Percentiles rank a stretch among this genome's conserved stretches.
These are phyloP conservation scores for Yamadazyma sp. DNA, from an alignment of 805 yeast genomes.

Conservation along the genomic window DNA sequence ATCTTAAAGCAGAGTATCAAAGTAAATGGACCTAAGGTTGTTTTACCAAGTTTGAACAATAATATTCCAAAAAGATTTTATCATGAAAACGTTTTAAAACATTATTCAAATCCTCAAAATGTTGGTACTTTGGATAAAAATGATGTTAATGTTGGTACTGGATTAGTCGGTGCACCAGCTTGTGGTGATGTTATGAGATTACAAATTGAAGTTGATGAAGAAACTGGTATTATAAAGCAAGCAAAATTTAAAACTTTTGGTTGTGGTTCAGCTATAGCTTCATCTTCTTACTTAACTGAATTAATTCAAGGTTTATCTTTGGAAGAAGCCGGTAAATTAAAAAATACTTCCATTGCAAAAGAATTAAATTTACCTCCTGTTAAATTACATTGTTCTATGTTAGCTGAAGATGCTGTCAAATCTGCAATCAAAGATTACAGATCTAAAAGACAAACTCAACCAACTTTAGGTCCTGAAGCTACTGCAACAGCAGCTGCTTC, in stretches of 20 bases:
- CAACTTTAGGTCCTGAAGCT: constrained; percentile 50
- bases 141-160: constrained; percentile 82
- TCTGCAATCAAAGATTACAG: constrained; percentile 94
- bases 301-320: constrained; percentile 91
- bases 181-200: constrained; percentile 99
- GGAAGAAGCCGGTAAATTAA: constrained; percentile 89
- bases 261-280: constrained; percentile 98
- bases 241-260: constrained; percentile 98
- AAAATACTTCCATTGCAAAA: constrained; percentile 91
- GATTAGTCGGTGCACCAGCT: constrained; percentile 98
- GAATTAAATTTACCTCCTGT: constrained; percentile 96
- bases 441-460: constrained; percentile 61
- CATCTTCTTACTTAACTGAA: constrained; percentile 92
- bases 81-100: constrained; percentile 93
- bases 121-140: constrained; percentile 89
- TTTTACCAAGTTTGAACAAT: too few relatives aligned
- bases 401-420: constrained; percentile 98
- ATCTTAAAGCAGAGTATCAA: constrained; percentile 4
- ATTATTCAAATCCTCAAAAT: constrained; percentile 93
- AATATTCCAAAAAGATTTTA: constrained; percentile 46
- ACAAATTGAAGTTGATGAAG: constrained; percentile 90
- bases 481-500: constrained; percentile 1
- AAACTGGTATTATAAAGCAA: constrained; percentile 86
- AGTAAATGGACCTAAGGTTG: constrained; percentile 9
- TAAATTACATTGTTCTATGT: constrained; percentile 95